A percentile compares a stretch with the other conserved stretches of the same genome.
These are phyloP conservation scores for Diplodia seriata DNA, from an alignment of 2,329 filamentous ascomycete genomes.

Conservation along the genomic window DNA sequence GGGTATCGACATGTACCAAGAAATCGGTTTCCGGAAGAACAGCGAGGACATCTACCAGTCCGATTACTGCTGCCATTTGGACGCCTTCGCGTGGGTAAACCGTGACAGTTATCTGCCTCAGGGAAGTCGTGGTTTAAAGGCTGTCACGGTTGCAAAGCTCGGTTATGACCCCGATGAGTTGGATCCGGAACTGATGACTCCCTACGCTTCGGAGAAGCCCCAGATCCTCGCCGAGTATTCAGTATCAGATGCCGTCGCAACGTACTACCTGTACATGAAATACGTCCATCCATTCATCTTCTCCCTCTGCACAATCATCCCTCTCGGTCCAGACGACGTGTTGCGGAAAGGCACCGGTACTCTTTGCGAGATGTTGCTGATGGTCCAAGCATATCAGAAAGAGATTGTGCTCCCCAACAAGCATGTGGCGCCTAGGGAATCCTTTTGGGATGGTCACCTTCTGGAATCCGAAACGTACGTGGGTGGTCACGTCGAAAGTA, in stretches of 20 bases:
- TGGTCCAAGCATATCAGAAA: conserved; percentile 96
- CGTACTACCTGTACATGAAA: conserved; percentile 99
- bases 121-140: conserved; percentile 95
- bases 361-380: conserved; percentile 98
- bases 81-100: conserved; percentile 98
- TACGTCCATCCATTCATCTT: conserved; percentile 99
- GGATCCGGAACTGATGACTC: conserved; percentile 96
- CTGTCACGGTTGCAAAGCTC: conserved; percentile 95
- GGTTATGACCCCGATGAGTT: conserved; percentile 98
- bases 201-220: conserved; percentile 81
- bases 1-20: conserved; percentile 98
- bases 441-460: conserved; percentile 96
- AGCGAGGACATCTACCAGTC: conserved; percentile 96
- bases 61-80: conserved; percentile 96
- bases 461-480: conserved; percentile 98
- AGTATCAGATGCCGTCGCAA: conserved; percentile 97
- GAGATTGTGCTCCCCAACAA: conserved; percentile 96
- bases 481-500: conserved; percentile 98
- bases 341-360: conserved; percentile 96
- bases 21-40: conserved; percentile 96
- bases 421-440: conserved; percentile 85
- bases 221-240: conserved; percentile 97
- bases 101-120: conserved; percentile 97
- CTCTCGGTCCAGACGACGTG: conserved; percentile 89
- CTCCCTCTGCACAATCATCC: conserved; percentile 95